These are phyloP conservation scores for Oryza officinalis DNA, from an alignment of 176 grass and related monocot genomes.

Conservation along the genomic window DNA sequence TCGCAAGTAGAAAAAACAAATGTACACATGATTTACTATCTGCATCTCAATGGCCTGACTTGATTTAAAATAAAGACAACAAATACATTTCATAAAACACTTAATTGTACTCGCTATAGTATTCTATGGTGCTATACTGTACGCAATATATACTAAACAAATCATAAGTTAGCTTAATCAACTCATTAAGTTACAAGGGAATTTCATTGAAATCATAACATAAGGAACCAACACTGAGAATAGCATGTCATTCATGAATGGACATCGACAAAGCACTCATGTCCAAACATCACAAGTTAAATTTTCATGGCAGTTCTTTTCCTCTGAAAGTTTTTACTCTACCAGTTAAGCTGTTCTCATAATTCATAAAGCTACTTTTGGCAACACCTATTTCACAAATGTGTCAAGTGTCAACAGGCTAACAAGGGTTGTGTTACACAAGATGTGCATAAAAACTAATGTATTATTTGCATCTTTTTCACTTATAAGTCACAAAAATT, in stretches of 20 bases:
- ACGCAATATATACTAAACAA: not conserved
- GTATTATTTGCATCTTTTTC: too few relatives aligned
- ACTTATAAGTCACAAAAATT: too few relatives aligned
- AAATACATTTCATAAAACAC: not conserved
- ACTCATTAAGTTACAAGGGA: not conserved
- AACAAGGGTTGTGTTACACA: not conserved
- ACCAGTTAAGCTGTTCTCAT: not conserved
- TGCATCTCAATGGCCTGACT: not conserved
- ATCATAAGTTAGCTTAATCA: not conserved
- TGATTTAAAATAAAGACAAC: not conserved
- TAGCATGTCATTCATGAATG: not conserved
- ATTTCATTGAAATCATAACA: not conserved
- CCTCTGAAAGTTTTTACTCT: not conserved
- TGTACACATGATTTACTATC: not conserved
- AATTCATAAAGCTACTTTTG: not conserved
- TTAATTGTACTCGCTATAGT: not conserved
- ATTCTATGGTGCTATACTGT: not conserved
- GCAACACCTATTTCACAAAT: not conserved
- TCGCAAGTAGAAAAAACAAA: too few relatives aligned
- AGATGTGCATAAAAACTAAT: not conserved
- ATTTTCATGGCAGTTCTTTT: not conserved
- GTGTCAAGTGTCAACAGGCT: not conserved
- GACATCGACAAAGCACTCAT: not conserved
- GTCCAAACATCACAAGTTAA: not conserved
- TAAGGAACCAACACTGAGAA: not conserved